Base-by-base conservation (phyloP, 768 basidiomycete genomes). In the Boletus rubroflammeus region DNA sequence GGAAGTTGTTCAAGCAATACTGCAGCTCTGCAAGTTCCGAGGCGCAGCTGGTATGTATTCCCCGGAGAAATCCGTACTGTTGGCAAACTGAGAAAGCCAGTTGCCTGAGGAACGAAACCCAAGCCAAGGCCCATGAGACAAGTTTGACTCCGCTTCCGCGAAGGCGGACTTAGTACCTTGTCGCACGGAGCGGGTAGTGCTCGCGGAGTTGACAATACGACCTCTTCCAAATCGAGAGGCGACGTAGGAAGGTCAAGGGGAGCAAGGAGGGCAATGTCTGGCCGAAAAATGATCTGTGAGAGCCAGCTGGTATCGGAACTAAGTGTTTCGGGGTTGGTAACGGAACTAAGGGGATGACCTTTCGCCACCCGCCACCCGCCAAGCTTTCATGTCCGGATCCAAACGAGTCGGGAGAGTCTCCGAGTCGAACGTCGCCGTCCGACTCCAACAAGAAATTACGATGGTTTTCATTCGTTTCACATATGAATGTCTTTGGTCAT, bases 141-240 rank as follows among this genome's bases (percentile, higher is more conserved):
- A 15, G 62, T 62, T 56, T 38, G 62, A 64, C 58, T 67, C 53
- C 58, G 65, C 60, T 60, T 68, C 66, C 70, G 70, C 66, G 68
- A 66, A 51, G 51, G 61, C 61, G 68, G 56, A 64, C 62, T 68
- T 66, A 36, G 45, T 39, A 45, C 34, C 19, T 15, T 15, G 53
- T 49, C 38, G 28, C 54, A 54, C 54, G 53, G 52, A 60, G 61
- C 57, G 64, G 57, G 28, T 32, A 47, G 46, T 40, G 61, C 66
- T 68, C 69, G 69, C 69, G 69, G 69, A 70, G 69, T 70, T 70
- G 59, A 46, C 53, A 26, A 34, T 45, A 25, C 45, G 32, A 39
- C 41, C 45, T 65, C 51, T 59, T 61, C 68, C 62, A 68, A 68
- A 70, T 68, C 55, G 66, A 66, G 66, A 62, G 63, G 40, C 36